Percentiles rank a stretch among this genome's conserved stretches.
Conservation (phyloP, 306 rosid genomes). For the Dryas alaskensis region DNA sequence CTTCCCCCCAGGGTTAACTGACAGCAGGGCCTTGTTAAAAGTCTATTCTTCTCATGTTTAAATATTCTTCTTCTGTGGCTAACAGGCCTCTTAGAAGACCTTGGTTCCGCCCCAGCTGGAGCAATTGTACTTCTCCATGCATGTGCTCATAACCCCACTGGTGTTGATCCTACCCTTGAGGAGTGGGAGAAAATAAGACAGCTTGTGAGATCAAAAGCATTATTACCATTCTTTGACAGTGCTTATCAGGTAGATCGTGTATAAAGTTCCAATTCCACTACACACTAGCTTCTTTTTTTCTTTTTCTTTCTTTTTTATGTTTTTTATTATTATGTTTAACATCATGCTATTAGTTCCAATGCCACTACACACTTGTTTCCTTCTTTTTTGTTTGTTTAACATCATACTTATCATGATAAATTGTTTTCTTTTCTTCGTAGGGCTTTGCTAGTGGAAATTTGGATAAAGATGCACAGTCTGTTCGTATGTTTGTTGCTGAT, state of each 20-base stretch:
- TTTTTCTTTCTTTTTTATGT: background rate
- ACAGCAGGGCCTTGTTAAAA: background rate
- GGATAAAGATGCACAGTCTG: conserved; percentile 84
- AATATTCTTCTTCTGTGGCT: conserved; percentile 20
- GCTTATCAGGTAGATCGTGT: conserved; percentile 79
- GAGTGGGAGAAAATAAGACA: conserved; percentile 98
- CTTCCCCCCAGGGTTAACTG: background rate
- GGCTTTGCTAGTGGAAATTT: conserved; percentile 99
- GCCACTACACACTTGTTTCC: too few relatives aligned
- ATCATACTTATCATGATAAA: background rate
- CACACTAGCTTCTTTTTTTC: background rate
- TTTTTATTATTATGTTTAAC: background rate
- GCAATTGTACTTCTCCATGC: conserved; percentile 89
- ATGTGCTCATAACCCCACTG: conserved; percentile 98
- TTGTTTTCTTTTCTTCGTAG: conserved; percentile 31
- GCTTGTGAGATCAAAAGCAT: conserved; percentile 66
- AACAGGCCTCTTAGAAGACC: conserved; percentile 88
- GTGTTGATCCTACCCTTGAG: conserved; percentile 93
- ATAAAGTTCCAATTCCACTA: background rate
- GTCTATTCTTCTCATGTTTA: conserved; percentile 10
- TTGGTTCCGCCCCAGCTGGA: conserved; percentile 92
- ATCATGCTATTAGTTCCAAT: background rate
- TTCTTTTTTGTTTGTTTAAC: too few relatives aligned
- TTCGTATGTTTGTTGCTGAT: conserved; percentile 91
- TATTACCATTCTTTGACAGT: conserved; percentile 98